Evolutionary conservation across 768 basidiomycete genomes (phyloP), one percentile per base, ranked within the genome.

Genomic region (Filobasidium wieringae): DNA sequence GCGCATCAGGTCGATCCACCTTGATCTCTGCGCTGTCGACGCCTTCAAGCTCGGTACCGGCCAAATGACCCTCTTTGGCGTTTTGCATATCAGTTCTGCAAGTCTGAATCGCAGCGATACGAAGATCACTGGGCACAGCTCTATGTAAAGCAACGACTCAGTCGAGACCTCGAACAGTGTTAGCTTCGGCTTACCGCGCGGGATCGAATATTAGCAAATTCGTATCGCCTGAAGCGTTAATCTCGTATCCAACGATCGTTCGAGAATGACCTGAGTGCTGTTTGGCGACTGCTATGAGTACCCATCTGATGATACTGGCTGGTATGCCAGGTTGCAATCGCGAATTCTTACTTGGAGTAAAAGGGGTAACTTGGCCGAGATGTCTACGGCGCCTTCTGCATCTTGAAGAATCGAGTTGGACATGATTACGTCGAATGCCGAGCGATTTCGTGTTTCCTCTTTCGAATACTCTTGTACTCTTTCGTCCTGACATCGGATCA

Each of bases 221-320:
- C 36, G 80, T 76, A 12, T 75, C 71, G 7, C 82, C 84, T 15
- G 76, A 76, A 63, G 78, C 80, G 53, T 76, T 77, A 36, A 83
- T 72, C 71, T 92, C 88, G 64, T 85, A 91, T 1, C 90, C 90
- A 2, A 95, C 79, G 12, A 95, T 82, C 4, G 85, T 84, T 26
- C 86, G 75, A n/a, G 90, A 95, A 74, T 95, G 90, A 0, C 88
- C 88, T 7, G 78, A 70, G 66, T 87, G 83, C 76, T 93, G 84
- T 7, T n/a, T 17, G 9, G 26, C 8, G n/a, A 7, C 15, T 11
- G 2, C 43, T 41, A 11, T 40, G 32, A 17, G 30, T n/a, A 1
- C 53, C 53, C 19, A 30, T 41, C 53, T 54, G 22, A 55, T 2
- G 71, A 70, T 14, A 73, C 72, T 22, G 63, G 62, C 0, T 64